Base-by-base conservation (phyloP, 306 rosid species). In the Fagus crenata region DNA sequence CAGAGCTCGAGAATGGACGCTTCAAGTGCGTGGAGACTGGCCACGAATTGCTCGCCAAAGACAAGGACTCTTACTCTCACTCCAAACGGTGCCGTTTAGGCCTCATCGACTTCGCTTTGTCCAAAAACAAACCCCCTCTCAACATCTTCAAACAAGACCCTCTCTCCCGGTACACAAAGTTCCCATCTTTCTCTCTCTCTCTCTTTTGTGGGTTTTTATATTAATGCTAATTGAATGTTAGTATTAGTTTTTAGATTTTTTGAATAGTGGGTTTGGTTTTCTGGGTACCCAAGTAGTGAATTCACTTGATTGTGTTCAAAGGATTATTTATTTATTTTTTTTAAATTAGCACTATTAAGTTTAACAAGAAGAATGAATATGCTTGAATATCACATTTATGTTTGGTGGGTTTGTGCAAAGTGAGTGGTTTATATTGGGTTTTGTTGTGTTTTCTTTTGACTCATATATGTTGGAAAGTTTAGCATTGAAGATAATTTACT, bases 11-110 rank as follows among this genome's bases (percentile, higher is more conserved):
- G 0, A 90, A 92, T 69, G 96, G 92, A 9, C 93, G 98, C 39
- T 90, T 92, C 80, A 90, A 79, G 70, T 95, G 98, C 83, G 84
- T 87, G 0, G 91, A 95, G 81, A 95, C 96, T 1, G 97, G 97
- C 3, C 98, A 95, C 58, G 97, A 95, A 69, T 49, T 90, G 1
- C 82, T 90, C n/a, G 55, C 81, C 51, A 89, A 87, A 83, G 98
- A 95, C 83, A 88, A 71, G 31, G 82, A 82, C 3, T 73, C 84
- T 49, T 95, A 95, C 85, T 90, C 97, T 8, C 74, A 49, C 42
- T 84, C 91, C 86, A 95, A 95, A 82, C 89, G 91, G 42, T 95
- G 98, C 77, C 98, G 97, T 70, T 81, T 92, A 59, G 97, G 97
- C 69, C 96, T 95, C 80, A 86, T 95, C 77, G 91, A 92, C 55